Evolutionary conservation across 257 asterid species (phyloP), one percentile per base, ranked within the genome.

Genomic region (Solanum acaule): DNA sequence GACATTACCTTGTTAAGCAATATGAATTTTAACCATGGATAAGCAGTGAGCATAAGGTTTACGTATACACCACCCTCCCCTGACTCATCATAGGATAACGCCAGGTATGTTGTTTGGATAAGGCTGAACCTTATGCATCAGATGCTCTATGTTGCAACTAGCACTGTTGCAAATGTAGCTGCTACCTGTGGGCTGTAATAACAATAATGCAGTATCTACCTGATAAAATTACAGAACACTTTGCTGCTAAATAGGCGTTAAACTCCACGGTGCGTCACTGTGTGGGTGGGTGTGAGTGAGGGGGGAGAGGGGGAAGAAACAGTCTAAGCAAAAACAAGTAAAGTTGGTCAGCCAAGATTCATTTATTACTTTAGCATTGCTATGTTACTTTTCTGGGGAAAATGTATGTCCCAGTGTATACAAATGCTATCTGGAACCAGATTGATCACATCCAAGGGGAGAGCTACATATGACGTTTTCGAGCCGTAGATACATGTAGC

Each of bases 381-480:
- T 8, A 46, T 46, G 42, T 46, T 29, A 81, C 27, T 46, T 4
- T 29, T 49, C 42, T 10, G 86, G 42, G 68, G 6, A 46, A 79
- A 27, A 44, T 29, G 20, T 27, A 79, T 27, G 67, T 27, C 85
- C 85, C 65, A 79, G 38, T 8, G 38, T 16, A 49, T 46, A 29
- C 67, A 79, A 29, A 44, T 46, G 67, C 67, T 15, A 44, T 15
- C 29, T 79, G 67, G 63, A 79, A 79, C 65, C 37, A 81, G 68
- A 81, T 16, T 46, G 85, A 81, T 81, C 68, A 81, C 16, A 81
- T 81, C 85, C 85, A 29, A 81, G 11, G 85, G 16, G 2, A 81
- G 67, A 44, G 18, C 85, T 46, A 16, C 85, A 81, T 81, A 27
- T 44, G 85, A 81, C 40, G 27, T 46, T 46, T 67, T 42, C 35